Evolutionary conservation across 139 green algal genomes (phyloP), one percentile per base, ranked within the genome.

Genomic region (Coelastrella sp.): DNA sequence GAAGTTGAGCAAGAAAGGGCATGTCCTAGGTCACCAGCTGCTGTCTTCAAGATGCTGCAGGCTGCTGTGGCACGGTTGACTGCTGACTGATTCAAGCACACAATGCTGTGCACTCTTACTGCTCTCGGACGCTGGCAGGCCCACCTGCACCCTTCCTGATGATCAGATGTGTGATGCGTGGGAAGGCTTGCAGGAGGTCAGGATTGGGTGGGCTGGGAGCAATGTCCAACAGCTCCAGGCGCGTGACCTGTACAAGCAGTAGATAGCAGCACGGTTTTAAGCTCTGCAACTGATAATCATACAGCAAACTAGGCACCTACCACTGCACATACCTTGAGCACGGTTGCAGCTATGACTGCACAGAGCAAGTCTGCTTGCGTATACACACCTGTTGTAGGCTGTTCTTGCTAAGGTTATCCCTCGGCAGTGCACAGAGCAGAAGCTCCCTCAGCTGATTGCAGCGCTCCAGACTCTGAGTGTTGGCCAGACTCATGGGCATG

Each of bases 401-500:
- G 9, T 65, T 65, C 49, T 78, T 78, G 27, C 27, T 63, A 14
- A 88, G 65, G 17, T 79, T 58, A 4, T 88, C 17, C 27, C 57
- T 79, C 7, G 82, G 82, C 35, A 88, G 82, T 17, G 82, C 35
- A 63, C 82, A 88, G 63, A 88, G 65, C 82, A 88, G 82, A 15
- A 88, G 59, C 65, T 79, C 82, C 12, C 82, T 35, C 5, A 88
- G 65, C 82, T 88, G 82, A 27, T 22, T 78, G 65, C 82, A 80
- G 68, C 61, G 61, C n/a, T 56, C 19, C 35, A 89, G 49, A 75
- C 68, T 82, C 59, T 70, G 65, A 17, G 85, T 89, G 72, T 89
- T 89, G 19, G 85, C 85, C 49, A 89, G 72, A 56, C 57, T 75
- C 85, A 89, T 89, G 57, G 85, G 85, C 85, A 89, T 89, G 6